Percentiles rank a stretch among this genome's conserved stretches.
phyloP scores from a whole-genome alignment of 768 basidiomycete species.

The Amanita pseudoporphyria region DNA sequence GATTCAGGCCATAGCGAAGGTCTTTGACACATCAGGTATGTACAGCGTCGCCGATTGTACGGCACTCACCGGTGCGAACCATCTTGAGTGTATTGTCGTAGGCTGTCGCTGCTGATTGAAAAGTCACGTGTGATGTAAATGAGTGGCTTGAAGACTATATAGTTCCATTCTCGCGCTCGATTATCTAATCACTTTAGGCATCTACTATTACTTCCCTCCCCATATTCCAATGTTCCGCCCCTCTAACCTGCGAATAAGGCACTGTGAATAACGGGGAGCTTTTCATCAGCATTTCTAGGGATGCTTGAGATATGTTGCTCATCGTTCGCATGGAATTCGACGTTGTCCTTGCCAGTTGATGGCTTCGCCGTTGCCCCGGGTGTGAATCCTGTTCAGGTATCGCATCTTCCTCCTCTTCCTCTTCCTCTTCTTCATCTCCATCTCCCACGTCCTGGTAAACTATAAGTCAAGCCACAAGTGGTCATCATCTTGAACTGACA shows the following conservation, averaged over 20 bases:
- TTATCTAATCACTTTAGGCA: slow-evolving; percentile 17
- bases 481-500: slow-evolving; percentile 29
- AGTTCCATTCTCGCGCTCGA: slow-evolving; percentile 30
- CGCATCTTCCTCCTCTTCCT: slow-evolving; percentile 50
- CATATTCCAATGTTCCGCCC: slow-evolving; percentile 37
- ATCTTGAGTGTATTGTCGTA: slow-evolving; percentile 27
- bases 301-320: not conserved
- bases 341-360: slow-evolving; percentile 13
- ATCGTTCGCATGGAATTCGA: not conserved
- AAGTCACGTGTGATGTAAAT: slow-evolving; percentile 22
- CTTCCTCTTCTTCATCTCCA: slow-evolving; percentile 51
- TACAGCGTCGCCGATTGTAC: slow-evolving; percentile 9
- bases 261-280: not conserved
- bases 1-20: slow-evolving; percentile 76
- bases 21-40: slow-evolving; percentile 34
- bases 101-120: not conserved
- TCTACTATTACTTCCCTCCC: slow-evolving; percentile 24
- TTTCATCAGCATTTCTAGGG: not conserved
- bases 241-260: not conserved
- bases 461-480: not conserved
- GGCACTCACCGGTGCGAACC: slow-evolving; percentile 64
- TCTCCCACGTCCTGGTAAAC: slow-evolving; percentile 37
- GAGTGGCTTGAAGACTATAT: slow-evolving; percentile 60
- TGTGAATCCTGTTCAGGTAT: slow-evolving; percentile 22
- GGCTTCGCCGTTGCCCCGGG: slow-evolving; percentile 20